A percentile compares a stretch with the other conserved stretches of the same genome.
These are phyloP conservation scores for Platismatia glauca DNA, from an alignment of 495 filamentous ascomycete species.

Conservation along the genomic window DNA sequence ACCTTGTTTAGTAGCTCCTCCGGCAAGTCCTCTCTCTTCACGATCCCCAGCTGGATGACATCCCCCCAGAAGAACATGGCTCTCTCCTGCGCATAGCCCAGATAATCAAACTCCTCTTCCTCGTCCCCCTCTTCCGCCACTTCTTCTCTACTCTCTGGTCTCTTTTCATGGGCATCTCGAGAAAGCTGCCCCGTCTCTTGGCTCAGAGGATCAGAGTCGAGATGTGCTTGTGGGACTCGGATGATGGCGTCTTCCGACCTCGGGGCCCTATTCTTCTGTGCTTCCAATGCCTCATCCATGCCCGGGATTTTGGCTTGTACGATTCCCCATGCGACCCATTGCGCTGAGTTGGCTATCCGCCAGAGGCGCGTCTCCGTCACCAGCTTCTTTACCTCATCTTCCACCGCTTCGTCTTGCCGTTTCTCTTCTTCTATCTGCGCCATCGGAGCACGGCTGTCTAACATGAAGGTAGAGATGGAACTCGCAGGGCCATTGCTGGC, in stretches of 20 bases:
- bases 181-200: slow-evolving; percentile 9
- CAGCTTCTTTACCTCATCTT: slow-evolving; percentile 56
- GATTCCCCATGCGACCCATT: slow-evolving; percentile 95
- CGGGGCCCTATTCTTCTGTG: slow-evolving; percentile 9
- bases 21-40: slow-evolving; percentile 66
- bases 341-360: slow-evolving; percentile 75
- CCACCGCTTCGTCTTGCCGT: slow-evolving; percentile 47
- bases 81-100: slow-evolving; percentile 82
- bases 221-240: not conserved
- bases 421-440: slow-evolving; percentile 48
- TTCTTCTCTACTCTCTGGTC: slow-evolving; percentile 15
- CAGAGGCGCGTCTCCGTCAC: slow-evolving; percentile 73
- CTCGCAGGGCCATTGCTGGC: slow-evolving; percentile 32
- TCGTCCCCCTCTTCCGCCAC: slow-evolving; percentile 33
- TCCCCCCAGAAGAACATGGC: slow-evolving; percentile 93
- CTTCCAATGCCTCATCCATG: slow-evolving; percentile 30
- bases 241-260: slow-evolving; percentile 5
- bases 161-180: slow-evolving; percentile 15
- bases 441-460: slow-evolving; percentile 57
- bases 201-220: slow-evolving; percentile 10
- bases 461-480: slow-evolving; percentile 53
- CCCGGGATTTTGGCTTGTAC: slow-evolving; percentile 82
- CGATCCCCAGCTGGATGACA: slow-evolving; percentile 59
- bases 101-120: slow-evolving; percentile 79
- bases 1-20: slow-evolving; percentile 46